A percentile compares a stretch with the other conserved stretches of the same genome.
phyloP scores from a whole-genome alignment of 768 basidiomycete genomes.

The Phlebiopsis flavidoalba region DNA sequence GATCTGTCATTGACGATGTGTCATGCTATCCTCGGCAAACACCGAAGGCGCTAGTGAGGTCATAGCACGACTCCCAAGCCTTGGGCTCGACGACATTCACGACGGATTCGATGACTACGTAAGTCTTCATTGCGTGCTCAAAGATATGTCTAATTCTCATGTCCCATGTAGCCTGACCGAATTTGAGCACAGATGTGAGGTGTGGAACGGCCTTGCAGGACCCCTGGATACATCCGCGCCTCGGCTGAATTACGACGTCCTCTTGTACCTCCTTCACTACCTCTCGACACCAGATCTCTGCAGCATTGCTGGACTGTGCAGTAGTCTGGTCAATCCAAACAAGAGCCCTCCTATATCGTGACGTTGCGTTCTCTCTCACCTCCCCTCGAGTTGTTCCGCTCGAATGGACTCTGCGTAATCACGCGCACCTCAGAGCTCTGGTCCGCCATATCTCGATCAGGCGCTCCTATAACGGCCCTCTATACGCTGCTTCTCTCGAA shows the following conservation, averaged over 20 bases:
- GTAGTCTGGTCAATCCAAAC: background rate
- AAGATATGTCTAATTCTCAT: no score
- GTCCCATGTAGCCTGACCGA: no score
- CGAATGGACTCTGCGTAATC: background rate
- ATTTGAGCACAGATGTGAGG: no score
- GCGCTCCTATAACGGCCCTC: background rate
- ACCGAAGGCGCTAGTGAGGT: no score
- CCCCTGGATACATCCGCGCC: background rate
- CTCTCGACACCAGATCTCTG: background rate
- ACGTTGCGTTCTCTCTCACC: background rate
- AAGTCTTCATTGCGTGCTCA: no score
- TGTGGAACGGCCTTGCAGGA: no score
- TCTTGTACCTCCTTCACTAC: background rate
- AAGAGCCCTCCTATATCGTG: background rate
- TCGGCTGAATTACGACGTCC: background rate
- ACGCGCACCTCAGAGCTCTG: background rate
- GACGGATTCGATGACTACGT: no score
- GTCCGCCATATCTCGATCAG: background rate
- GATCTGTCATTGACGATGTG: no score
- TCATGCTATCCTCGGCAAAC: no score
- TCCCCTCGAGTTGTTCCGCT: background rate
- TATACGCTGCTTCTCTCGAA: background rate
- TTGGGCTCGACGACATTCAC: no score
- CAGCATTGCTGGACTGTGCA: background rate
- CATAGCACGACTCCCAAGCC: no score